Conservation (phyloP, 345 rosid genomes). For the Noccaea bulbosa region DNA sequence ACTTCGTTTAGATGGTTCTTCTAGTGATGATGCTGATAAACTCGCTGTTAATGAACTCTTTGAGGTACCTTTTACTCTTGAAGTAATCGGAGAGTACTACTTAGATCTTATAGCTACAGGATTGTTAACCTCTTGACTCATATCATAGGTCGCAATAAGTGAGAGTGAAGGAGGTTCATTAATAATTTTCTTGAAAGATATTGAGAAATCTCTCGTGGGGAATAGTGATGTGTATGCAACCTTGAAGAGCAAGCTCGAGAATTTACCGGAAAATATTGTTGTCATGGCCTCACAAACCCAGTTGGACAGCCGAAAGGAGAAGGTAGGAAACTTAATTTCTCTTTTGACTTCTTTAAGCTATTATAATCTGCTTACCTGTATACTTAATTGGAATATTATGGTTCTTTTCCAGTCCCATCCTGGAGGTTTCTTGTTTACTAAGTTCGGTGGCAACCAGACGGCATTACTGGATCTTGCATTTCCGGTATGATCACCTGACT, state of each 20-base stretch:
- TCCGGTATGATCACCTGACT: constrained; percentile 60
- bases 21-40: constrained; percentile 82
- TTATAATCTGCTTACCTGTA: constrained; percentile 8
- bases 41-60: constrained; percentile 83
- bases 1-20: constrained; percentile 77
- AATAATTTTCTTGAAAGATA: constrained; percentile 84
- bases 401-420: constrained; percentile 75
- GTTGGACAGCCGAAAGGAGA: constrained; percentile 93
- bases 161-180: constrained; percentile 77
- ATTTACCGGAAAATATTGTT: constrained; percentile 71
- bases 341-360: constrained; percentile 23
- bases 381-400: constrained; percentile 20
- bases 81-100: constrained; percentile 23
- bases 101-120: constrained; percentile 22
- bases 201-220: constrained; percentile 81
- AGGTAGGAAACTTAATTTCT: constrained; percentile 52
- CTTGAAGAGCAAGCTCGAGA: constrained; percentile 78
- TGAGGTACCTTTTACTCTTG: constrained; percentile 58
- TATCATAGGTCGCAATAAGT: constrained; percentile 64
- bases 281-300: constrained; percentile 92
- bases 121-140: constrained; percentile 25
- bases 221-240: constrained; percentile 69
- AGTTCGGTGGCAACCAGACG: constrained; percentile 92
- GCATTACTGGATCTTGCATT: constrained; percentile 91
- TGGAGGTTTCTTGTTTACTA: constrained; percentile 89